A percentile compares a stretch with the other conserved stretches of the same genome.
Evolutionary conservation across 2,329 filamentous ascomycete species (phyloP).

Genomic region (Clonostachys byssicola): DNA sequence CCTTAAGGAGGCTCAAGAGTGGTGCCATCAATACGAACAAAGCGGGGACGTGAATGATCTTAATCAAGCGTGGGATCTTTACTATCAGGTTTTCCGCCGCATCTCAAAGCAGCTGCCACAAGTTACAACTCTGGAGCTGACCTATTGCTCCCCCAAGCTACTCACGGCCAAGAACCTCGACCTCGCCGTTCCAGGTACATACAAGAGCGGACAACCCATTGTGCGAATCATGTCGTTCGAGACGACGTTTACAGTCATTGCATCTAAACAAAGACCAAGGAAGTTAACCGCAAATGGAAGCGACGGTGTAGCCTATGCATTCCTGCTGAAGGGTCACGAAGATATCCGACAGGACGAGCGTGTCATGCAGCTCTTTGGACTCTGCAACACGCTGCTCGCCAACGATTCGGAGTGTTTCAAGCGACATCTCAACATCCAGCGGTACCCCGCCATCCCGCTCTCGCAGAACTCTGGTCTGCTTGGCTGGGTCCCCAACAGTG

Average conservation of each 20-base stretch:
- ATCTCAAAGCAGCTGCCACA: conserved; percentile 92
- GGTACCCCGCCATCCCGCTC: conserved; percentile 93
- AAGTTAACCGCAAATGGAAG: conserved; percentile 86
- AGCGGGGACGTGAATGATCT: conserved; percentile 91
- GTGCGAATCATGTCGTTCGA: conserved; percentile 89
- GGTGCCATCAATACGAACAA: conserved; percentile 87
- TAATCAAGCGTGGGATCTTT: conserved; percentile 98
- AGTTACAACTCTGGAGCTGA: conserved; percentile 85
- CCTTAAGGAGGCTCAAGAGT: conserved; percentile 89
- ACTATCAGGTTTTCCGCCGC: conserved; percentile 96
- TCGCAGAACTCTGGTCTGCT: conserved; percentile 94
- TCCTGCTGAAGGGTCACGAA: conserved; percentile 96
- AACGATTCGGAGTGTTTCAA: conserved; percentile 97
- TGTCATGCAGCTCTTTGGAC: conserved; percentile 98
- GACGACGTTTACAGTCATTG: conserved; percentile 84
- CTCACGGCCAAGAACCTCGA: conserved; percentile 82
- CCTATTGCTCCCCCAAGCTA: conserved; percentile 94
- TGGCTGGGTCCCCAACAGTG: conserved; percentile 96
- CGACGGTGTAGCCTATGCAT: conserved; percentile 83
- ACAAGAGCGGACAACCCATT: conserved; percentile 72
- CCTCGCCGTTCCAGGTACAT: conserved; percentile 92
- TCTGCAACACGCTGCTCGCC: conserved; percentile 91
- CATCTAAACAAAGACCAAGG: conserved; percentile 91
- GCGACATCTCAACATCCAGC: conserved; percentile 91
- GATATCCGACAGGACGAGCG: conserved; percentile 98